Evolutionary conservation across 2,329 filamentous ascomycete genomes (phyloP), one percentile per base, ranked within the genome.

Genomic region (Plectosphaerella plurivora): DNA sequence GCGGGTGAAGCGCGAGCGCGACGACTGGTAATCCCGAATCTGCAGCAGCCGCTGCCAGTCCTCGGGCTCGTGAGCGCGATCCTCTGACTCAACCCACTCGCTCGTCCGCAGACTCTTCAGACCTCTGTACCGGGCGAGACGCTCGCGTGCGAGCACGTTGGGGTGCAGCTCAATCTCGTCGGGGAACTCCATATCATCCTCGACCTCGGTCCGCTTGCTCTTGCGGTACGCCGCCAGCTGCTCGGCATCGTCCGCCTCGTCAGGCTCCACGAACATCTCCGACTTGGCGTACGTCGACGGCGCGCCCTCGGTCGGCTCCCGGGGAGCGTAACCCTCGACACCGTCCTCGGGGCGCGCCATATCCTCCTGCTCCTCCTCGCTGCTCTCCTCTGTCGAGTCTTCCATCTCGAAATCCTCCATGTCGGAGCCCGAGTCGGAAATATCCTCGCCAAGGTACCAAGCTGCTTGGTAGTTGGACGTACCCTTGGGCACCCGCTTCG

Each of bases 161-260:
- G 95, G 94, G 59, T 89, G 90, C 50, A 99, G 76, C 69, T 99
- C 95, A 53, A 99, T 94, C 69, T 99, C 94, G 59, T 99, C 94
- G 0, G 94, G 94, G 69, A 97, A 99, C 68, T 97, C 93, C 51
- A 89, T 82, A 68, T 99, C 94, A 14, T 97, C 92, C 48, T 92
- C 83, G 4, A 85, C 90, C 60, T 97, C 93, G 22, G 85, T 84
- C 49, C 85, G 84, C 63, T 91, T 90, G 49, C 83, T 79, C 39
- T 94, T 85, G 24, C 48, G 39, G 71, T 91, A 99, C 45, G 87
- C 87, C 51, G 85, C 89, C 41, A 99, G 78, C 65, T 95, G 86
- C 61, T 86, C 80, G 2, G 88, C 81, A 59, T 87, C 82, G 12
- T 82, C 88, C 63, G 95, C 91, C 57, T 97, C 91, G 61, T 96